phyloP scores from a whole-genome alignment of 495 filamentous ascomycete species.

The Aspergillus haitiensis region DNA sequence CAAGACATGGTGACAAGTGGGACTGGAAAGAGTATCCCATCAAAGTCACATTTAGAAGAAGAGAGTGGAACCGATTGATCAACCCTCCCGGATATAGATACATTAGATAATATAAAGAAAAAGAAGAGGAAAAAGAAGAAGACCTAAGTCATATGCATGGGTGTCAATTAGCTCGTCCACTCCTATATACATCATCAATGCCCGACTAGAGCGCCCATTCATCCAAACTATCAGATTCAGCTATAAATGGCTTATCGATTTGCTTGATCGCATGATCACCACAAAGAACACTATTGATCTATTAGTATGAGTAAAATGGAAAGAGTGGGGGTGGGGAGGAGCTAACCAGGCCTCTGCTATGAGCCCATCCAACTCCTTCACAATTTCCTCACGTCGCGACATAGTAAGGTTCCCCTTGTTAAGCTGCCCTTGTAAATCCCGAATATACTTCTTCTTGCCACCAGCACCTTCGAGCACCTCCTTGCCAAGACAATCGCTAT shows the following conservation, averaged over 20 bases:
- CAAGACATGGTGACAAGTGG: no score
- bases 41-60: no score
- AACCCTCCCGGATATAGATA: no score
- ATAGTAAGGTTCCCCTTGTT: conserved; percentile 66
- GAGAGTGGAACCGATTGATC: no score
- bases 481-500: conserved; percentile 85
- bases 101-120: background rate
- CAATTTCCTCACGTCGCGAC: conserved; percentile 71
- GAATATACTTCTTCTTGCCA: conserved; percentile 75
- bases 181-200: background rate
- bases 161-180: background rate
- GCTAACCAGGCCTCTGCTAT: conserved; percentile 79
- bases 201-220: conserved; percentile 76
- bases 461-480: conserved; percentile 74
- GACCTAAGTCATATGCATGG: background rate
- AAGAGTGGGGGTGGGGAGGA: background rate
- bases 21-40: no score
- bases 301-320: conserved; percentile 21
- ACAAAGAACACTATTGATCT: conserved; percentile 64
- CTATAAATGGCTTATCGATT: conserved; percentile 89
- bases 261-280: conserved; percentile 90
- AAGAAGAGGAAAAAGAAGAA: conserved; percentile 1
- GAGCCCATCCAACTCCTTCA: conserved; percentile 83
- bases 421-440: conserved; percentile 79
- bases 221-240: conserved; percentile 62